Evolutionary conservation across 805 yeast genomes (phyloP).

Genomic region (Metschnikowia arizonensis): DNA sequence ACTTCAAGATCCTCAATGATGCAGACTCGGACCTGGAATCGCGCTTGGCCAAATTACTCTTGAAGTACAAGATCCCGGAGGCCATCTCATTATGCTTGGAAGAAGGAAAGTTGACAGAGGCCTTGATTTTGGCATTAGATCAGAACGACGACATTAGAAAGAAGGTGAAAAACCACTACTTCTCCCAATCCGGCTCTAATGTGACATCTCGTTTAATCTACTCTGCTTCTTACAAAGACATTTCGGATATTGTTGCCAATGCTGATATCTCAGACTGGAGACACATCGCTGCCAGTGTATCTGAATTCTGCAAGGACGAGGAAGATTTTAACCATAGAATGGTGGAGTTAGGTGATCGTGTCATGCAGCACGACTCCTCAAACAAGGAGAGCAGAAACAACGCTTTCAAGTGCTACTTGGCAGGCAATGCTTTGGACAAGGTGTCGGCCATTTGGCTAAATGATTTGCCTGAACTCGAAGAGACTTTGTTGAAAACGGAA

Average conservation of each 20-base stretch:
- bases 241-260: conserved; percentile 69
- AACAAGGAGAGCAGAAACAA: conserved; percentile 51
- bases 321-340: conserved; percentile 52
- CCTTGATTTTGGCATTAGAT: conserved; percentile 73
- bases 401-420: conserved; percentile 74
- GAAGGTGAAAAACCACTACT: conserved; percentile 69
- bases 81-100: conserved; percentile 69
- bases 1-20: conserved; percentile 40
- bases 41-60: conserved; percentile 41
- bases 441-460: conserved; percentile 79
- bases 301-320: conserved; percentile 38
- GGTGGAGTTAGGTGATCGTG: conserved; percentile 72
- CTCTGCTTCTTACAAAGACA: conserved; percentile 52
- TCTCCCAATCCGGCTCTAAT: conserved; percentile 50
- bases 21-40: conserved; percentile 40
- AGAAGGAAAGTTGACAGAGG: conserved; percentile 66
- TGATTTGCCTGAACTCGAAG: conserved; percentile 51
- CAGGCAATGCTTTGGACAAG: conserved; percentile 77
- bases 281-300: conserved; percentile 66
- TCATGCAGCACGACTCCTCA: conserved; percentile 31
- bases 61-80: conserved; percentile 56
- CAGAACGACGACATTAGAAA: conserved; percentile 57
- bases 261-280: conserved; percentile 81
- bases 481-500: conserved; percentile 39
- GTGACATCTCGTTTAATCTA: conserved; percentile 72